These are phyloP conservation scores for Colletotrichum siamense DNA, from an alignment of 2,329 filamentous ascomycete genomes.

Conservation along the genomic window DNA sequence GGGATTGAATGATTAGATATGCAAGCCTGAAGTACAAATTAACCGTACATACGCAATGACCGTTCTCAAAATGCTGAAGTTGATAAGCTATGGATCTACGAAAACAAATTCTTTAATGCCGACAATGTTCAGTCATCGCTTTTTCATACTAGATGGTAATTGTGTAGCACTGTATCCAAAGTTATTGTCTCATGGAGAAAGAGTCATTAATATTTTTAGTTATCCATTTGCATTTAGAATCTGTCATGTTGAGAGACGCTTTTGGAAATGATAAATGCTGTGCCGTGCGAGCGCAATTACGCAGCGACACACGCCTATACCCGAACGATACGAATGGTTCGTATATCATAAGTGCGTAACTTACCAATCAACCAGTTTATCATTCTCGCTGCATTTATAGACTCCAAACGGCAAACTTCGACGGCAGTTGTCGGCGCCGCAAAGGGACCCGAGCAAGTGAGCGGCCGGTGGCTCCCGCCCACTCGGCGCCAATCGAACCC, in stretches of 20 bases:
- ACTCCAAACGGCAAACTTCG: neutral
- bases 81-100: neutral
- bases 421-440: neutral
- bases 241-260: neutral
- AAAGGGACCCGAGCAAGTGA: neutral
- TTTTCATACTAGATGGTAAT: neutral
- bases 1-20: no score
- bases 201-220: no score
- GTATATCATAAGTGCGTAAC: neutral
- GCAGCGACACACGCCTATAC: neutral
- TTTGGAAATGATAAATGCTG: neutral
- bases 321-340: neutral
- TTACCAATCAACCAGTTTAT: neutral
- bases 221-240: accelerated
- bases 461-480: neutral
- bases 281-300: neutral
- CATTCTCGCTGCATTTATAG: neutral
- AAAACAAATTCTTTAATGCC: accelerated
- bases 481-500: neutral
- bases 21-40: no score
- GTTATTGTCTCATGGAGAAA: no score
- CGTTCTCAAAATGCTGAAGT: accelerated
- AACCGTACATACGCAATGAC: no score
- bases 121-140: neutral
- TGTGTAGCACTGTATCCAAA: neutral